Percentiles rank a stretch among this genome's conserved stretches.
phyloP scores from a whole-genome alignment of 768 basidiomycete species.

The Suillus spraguei region DNA sequence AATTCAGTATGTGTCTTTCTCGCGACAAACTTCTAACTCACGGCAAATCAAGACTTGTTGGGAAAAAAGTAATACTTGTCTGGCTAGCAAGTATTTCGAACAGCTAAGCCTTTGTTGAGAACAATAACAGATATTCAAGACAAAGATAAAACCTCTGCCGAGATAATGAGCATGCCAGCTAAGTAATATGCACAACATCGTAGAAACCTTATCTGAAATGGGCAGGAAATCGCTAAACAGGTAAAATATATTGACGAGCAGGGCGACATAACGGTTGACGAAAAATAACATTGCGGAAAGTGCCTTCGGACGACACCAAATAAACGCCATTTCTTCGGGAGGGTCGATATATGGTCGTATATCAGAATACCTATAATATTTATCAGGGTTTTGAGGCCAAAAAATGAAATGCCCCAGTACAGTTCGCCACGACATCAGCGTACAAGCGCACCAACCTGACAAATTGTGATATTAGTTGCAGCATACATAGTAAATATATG shows the following conservation, averaged over 20 bases:
- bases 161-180: background rate
- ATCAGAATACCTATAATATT: slow-evolving; percentile 26
- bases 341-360: slow-evolving; percentile 34
- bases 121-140: background rate
- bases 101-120: slow-evolving; percentile 36
- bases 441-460: slow-evolving; percentile 8
- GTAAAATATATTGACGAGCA: slow-evolving; percentile 41
- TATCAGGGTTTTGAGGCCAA: too few relatives aligned
- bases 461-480: background rate
- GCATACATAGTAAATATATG: background rate
- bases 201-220: slow-evolving; percentile 8
- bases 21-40: slow-evolving; percentile 27
- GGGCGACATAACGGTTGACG: slow-evolving; percentile 50
- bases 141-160: slow-evolving; percentile 9
- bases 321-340: slow-evolving; percentile 41
- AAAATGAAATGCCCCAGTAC: background rate
- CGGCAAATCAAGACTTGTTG: slow-evolving; percentile 51
- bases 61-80: slow-evolving; percentile 42
- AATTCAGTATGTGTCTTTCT: background rate
- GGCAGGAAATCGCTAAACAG: slow-evolving; percentile 30
- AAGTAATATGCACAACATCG: background rate
- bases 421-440: background rate
- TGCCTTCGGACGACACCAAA: slow-evolving; percentile 47
- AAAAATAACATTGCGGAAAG: slow-evolving; percentile 47
- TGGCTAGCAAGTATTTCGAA: slow-evolving; percentile 37